phyloP scores from a whole-genome alignment of 805 yeast genomes.

The Kuraishia capsulata region DNA sequence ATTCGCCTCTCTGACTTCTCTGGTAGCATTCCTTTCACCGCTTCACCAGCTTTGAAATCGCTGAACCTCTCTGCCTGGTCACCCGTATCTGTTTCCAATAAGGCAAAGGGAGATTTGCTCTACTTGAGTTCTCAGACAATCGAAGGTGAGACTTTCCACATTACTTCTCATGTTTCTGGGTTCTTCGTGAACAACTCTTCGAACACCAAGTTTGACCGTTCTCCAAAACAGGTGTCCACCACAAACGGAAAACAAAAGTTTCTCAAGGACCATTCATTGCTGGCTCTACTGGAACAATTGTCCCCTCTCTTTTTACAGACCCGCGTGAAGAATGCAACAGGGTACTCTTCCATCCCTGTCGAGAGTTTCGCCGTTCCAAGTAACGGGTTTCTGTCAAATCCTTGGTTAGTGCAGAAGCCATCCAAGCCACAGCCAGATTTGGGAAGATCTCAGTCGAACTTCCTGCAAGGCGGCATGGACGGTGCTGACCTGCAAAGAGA shows the following conservation, averaged over 20 bases:
- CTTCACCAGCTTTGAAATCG: conserved; percentile 45
- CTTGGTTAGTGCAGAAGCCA: conserved; percentile 59
- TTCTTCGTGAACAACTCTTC: conserved; percentile 71
- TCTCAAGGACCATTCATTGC: conserved; percentile 39
- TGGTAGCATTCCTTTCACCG: conserved; percentile 19
- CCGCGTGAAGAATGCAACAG: conserved; percentile 16
- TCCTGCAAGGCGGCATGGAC: conserved; percentile 46
- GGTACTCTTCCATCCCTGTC: conserved; percentile 40
- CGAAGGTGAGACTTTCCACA: conserved; percentile 71
- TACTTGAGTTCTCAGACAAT: conserved; percentile 69
- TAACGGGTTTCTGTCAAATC: conserved; percentile 50
- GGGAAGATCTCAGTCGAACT: conserved; percentile 49
- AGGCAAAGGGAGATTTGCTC: conserved; percentile 65
- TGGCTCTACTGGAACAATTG: conserved; percentile 49
- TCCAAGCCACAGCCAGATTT: conserved; percentile 38
- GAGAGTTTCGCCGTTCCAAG: conserved; percentile 56
- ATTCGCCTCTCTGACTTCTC: conserved; percentile 15
- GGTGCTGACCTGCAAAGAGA: conserved; percentile 56
- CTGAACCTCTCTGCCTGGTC: conserved; percentile 70
- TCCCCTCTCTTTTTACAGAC: conserved; percentile 46
- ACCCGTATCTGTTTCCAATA: conserved; percentile 64
- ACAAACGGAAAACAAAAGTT: conserved; percentile 5
- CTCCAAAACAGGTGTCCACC: conserved; percentile 24
- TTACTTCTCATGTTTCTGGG: conserved; percentile 75
- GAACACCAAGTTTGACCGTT: conserved; percentile 60